These are phyloP conservation scores for Chlorella ohadii DNA, from an alignment of 139 green algal genomes.

Conservation along the genomic window DNA sequence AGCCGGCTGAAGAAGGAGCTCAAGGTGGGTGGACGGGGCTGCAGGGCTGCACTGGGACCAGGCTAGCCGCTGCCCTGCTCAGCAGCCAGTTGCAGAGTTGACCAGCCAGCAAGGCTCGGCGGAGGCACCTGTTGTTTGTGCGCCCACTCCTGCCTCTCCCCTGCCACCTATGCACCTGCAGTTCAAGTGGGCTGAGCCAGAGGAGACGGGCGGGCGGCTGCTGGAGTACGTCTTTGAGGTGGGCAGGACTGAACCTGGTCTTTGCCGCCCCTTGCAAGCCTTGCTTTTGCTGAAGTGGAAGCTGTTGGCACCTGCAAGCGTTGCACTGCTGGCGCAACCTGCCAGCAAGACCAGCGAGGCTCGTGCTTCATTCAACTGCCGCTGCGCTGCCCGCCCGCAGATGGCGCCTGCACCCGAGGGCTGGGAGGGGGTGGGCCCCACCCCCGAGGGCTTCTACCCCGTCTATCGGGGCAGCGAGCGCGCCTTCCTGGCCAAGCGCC, in stretches of 20 bases:
- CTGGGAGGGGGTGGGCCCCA: constrained; percentile 29
- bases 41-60: background rate
- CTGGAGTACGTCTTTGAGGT: constrained; percentile 51
- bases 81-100: background rate
- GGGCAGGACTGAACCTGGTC: background rate
- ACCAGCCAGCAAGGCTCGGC: background rate
- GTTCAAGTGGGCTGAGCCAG: constrained; percentile 71
- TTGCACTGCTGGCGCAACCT: too few species aligned
- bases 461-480: constrained; percentile 66
- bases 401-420: constrained; percentile 51
- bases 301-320: too few species aligned
- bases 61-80: background rate
- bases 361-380: too few species aligned
- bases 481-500: constrained; percentile 52
- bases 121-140: background rate
- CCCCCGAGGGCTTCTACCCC: constrained; percentile 48
- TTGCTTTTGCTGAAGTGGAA: too few species aligned
- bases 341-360: too few species aligned
- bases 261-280: too few species aligned
- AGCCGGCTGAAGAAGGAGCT: constrained; percentile 57
- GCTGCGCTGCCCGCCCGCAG: too few species aligned
- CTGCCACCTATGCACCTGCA: constrained; percentile 30
- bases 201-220: constrained; percentile 66
- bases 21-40: constrained; percentile 47
- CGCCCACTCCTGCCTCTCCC: background rate